These are phyloP conservation scores for Adenanthera pavonina DNA, from an alignment of 306 rosid genomes.

Conservation along the genomic window DNA sequence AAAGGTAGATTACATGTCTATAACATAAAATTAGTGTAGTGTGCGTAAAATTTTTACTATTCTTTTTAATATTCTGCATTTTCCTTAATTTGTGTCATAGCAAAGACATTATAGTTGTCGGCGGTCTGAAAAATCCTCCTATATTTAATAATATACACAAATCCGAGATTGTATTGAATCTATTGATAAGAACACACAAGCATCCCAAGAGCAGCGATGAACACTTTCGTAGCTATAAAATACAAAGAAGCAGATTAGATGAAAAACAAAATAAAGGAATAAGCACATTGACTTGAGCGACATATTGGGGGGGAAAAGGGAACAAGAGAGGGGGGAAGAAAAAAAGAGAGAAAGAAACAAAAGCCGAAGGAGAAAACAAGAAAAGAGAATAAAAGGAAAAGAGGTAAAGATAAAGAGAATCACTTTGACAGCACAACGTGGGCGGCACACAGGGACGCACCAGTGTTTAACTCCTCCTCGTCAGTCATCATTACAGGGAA, in stretches of 20 bases:
- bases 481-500: background rate
- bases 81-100: too few species aligned
- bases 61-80: too few species aligned
- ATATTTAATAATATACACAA: too few species aligned
- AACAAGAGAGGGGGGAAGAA: background rate
- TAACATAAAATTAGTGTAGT: too few species aligned
- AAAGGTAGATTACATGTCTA: too few species aligned
- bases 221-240: background rate
- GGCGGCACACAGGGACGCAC: constrained; percentile 51
- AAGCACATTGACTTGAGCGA: constrained; percentile 28
- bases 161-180: too few species aligned
- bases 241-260: background rate
- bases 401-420: background rate
- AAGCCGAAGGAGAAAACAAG: background rate
- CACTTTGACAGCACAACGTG: constrained; percentile 49
- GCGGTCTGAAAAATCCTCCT: too few species aligned
- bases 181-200: too few species aligned
- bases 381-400: constrained; percentile 16
- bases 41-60: too few species aligned
- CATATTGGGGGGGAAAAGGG: background rate
- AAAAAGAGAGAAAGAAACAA: background rate
- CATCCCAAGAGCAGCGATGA: background rate
- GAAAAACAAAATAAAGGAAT: background rate
- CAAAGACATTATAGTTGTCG: too few species aligned
- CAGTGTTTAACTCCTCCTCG: constrained; percentile 17